Percentiles rank a stretch among this genome's conserved stretches.
Evolutionary conservation across 2,329 filamentous ascomycete species (phyloP).

Genomic region (Salinomyces thailandicus): DNA sequence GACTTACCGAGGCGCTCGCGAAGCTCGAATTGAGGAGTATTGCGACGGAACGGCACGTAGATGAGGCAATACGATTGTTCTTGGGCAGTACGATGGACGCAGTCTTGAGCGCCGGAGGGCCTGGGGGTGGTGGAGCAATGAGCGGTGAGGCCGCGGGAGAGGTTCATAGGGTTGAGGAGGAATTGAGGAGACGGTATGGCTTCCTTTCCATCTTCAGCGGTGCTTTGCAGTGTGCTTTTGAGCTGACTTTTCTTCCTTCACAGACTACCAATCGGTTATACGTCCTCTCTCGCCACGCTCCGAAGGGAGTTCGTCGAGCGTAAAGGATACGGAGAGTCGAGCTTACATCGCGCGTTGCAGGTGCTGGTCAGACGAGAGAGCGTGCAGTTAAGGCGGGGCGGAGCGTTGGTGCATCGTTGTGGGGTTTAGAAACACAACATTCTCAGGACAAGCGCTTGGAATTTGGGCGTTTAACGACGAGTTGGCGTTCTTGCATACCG

Average conservation of each 20-base stretch:
- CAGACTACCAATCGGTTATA: constrained; percentile 81
- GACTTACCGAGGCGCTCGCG: constrained; percentile 90
- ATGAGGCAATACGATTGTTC: constrained; percentile 95
- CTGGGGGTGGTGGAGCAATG: constrained; percentile 70
- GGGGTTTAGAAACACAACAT: constrained; percentile 38
- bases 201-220: not conserved
- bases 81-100: constrained; percentile 96
- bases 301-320: constrained; percentile 85
- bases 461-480: too few relatives aligned
- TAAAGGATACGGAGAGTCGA: constrained; percentile 80
- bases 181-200: constrained; percentile 59
- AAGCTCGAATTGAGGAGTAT: constrained; percentile 80
- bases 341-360: constrained; percentile 72
- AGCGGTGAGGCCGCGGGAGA: constrained; percentile 82
- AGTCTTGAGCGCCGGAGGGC: constrained; percentile 41
- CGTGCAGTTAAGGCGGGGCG: constrained; percentile 68
- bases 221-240: too few relatives aligned
- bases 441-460: too few relatives aligned
- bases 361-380: constrained; percentile 81
- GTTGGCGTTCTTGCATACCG: too few relatives aligned
- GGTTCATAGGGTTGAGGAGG: constrained; percentile 73
- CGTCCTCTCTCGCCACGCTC: constrained; percentile 76
- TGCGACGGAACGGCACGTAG: constrained; percentile 83
- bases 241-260: not conserved
- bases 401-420: constrained; percentile 63